Conservation (phyloP, 805 yeast genomes). For the Starmerella cellae region DNA sequence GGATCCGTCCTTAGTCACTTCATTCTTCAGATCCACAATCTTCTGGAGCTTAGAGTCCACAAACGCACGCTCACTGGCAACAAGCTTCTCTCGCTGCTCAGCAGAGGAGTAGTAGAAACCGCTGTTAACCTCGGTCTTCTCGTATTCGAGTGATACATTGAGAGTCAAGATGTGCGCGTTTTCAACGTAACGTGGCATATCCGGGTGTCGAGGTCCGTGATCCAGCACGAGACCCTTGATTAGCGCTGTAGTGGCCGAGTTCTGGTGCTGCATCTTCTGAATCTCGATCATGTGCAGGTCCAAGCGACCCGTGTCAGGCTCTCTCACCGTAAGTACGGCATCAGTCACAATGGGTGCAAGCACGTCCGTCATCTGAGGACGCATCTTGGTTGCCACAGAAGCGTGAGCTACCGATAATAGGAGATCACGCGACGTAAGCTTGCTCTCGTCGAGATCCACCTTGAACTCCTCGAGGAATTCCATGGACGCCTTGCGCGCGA, state of each 20-base stretch:
- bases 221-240: slow-evolving; percentile 85
- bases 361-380: slow-evolving; percentile 58
- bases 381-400: slow-evolving; percentile 77
- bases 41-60: slow-evolving; percentile 87
- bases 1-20: slow-evolving; percentile 65
- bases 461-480: slow-evolving; percentile 58
- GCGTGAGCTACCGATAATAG: slow-evolving; percentile 84
- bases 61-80: slow-evolving; percentile 82
- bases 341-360: slow-evolving; percentile 92
- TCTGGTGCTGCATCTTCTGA: slow-evolving; percentile 93
- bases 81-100: slow-evolving; percentile 90
- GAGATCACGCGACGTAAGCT: slow-evolving; percentile 60
- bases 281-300: slow-evolving; percentile 97
- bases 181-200: slow-evolving; percentile 81
- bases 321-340: slow-evolving; percentile 65
- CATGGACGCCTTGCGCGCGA: slow-evolving; percentile 66
- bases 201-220: slow-evolving; percentile 98
- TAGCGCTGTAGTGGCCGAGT: slow-evolving; percentile 69
- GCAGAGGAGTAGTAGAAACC: slow-evolving; percentile 90
- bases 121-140: slow-evolving; percentile 93
- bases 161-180: slow-evolving; percentile 78
- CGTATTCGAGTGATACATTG: slow-evolving; percentile 91
- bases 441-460: slow-evolving; percentile 29
- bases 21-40: slow-evolving; percentile 83
- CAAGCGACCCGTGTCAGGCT: slow-evolving; percentile 38